These are phyloP conservation scores for Spergularia marina DNA, from an alignment of 148 eudicot genomes.

Conservation along the genomic window DNA sequence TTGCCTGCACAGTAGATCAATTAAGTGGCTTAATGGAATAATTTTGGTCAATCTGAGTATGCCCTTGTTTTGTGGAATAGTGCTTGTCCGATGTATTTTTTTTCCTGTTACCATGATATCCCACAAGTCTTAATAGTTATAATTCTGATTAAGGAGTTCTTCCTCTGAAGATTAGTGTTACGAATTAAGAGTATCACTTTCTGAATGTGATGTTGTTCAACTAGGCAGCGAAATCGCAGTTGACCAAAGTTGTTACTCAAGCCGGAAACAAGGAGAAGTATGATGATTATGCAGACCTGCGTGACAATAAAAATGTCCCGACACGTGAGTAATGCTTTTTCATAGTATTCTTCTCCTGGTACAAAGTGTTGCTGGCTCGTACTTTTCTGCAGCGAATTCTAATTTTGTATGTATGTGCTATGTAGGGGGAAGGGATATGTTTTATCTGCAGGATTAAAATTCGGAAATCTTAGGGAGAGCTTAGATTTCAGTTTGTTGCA, in stretches of 20 bases:
- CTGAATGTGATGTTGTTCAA: conserved; percentile 37
- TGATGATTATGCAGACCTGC: conserved; percentile 44
- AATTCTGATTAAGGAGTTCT: neutral
- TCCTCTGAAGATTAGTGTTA: conserved; percentile 1
- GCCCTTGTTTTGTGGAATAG: neutral
- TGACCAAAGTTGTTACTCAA: conserved; percentile 72
- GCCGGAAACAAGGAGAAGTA: conserved; percentile 55
- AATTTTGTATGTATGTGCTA: neutral
- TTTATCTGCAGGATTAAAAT: neutral
- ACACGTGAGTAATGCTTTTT: conserved; percentile 47
- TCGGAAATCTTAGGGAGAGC: neutral
- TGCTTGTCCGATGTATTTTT: neutral
- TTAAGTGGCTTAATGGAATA: neutral
- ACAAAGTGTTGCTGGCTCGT: neutral
- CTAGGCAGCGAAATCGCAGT: conserved; percentile 68
- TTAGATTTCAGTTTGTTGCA: conserved; percentile 4
- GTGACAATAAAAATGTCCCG: conserved; percentile 44
- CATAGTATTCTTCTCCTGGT: neutral
- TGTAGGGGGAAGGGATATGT: neutral
- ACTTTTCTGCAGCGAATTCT: neutral
- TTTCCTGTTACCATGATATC: neutral
- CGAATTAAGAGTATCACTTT: conserved; percentile 9
- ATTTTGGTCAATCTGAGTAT: neutral
- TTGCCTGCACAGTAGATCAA: neutral
- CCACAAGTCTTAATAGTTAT: neutral